Base-by-base conservation (phyloP, 345 rosid genomes). In the Pistacia vera region DNA sequence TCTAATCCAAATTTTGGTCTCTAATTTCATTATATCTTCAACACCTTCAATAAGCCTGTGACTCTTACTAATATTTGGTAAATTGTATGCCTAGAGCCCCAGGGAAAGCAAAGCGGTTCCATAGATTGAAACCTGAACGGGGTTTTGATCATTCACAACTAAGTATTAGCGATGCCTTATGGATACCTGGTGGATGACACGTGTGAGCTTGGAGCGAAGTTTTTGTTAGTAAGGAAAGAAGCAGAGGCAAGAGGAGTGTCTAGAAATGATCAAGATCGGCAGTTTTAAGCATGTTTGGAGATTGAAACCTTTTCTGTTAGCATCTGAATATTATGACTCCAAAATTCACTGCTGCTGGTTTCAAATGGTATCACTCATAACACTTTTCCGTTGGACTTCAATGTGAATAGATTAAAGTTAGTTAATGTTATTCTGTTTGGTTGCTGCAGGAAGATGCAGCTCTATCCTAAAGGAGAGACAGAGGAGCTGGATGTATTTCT, bases 171-270 rank as follows among this genome's bases (percentile, higher is more conserved):
- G 82, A 83, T 55, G 71, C 68, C 58, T 13, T 80, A 81, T n/a
- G 91, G 87, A 28, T 84, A 81, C 79, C 79, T 84, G 0, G 63
- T 83, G 56, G 81, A 83, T 0, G 88, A 84, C 72, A 48, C 80
- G 4, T 85, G 87, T 38, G 81, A 80, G 11, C 20, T 88, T 28
- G 89, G 89, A 20, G 88, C 71, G 89, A 88, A 67, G 84, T 88
- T 5, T 83, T 82, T 44, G 84, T 83, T 14, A 6, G 70, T 17
- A 80, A 68, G 75, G 92, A 84, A 80, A 80, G 59, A 48, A 74
- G 77, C 72, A 57, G 70, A 1, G 79, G 82, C n/a, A 80, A 61
- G 57, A 82, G 79, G 88, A 88, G 73, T 68, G 75, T 58, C 69
- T 88, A 51, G 73, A 63, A 11, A 69, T 84, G 84, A 2, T 71